A percentile compares a stretch with the other conserved stretches of the same genome.
Conservation (phyloP, 148 eudicot species). For the Vaccinium vitisidaea region DNA sequence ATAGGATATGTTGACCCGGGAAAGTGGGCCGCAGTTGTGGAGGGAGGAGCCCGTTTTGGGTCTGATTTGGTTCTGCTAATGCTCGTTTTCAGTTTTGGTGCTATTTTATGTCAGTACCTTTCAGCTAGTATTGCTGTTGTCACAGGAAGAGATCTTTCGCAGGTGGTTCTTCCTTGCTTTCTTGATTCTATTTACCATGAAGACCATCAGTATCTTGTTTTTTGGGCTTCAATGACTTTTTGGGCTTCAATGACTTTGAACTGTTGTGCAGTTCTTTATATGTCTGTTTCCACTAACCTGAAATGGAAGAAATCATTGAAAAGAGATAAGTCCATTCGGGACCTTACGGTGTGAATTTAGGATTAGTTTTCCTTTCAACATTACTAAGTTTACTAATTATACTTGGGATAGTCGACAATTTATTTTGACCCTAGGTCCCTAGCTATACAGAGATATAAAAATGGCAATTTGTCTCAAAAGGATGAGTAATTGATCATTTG, state of each 20-base stretch:
- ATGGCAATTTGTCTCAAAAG: not conserved
- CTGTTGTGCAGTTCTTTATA: not conserved
- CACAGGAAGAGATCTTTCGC: slow-evolving; percentile 75
- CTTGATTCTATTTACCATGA: not conserved
- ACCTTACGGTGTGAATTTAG: not conserved
- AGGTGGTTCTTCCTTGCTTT: slow-evolving; percentile 42
- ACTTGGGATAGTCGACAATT: not conserved
- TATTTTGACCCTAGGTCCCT: not conserved
- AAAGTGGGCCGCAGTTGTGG: slow-evolving; percentile 80
- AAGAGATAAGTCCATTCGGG: not conserved
- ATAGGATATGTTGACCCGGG: slow-evolving; percentile 87
- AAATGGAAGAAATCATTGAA: not conserved
- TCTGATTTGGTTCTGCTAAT: slow-evolving; percentile 50
- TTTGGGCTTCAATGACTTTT: slow-evolving; percentile 4
- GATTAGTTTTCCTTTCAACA: not conserved
- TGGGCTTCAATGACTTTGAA: slow-evolving; percentile 1
- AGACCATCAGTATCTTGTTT: not conserved
- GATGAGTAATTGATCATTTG: not conserved
- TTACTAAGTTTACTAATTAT: not conserved
- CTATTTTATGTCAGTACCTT: slow-evolving; percentile 72
- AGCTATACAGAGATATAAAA: not conserved
- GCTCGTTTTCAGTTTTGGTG: slow-evolving; percentile 58
- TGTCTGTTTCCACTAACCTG: not conserved
- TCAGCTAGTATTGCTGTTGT: slow-evolving; percentile 66
- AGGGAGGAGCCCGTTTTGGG: slow-evolving; percentile 87